Evolutionary conservation across 495 filamentous ascomycete genomes (phyloP), one percentile per base, ranked within the genome.

Genomic region (Podospora pseudoanserina): DNA sequence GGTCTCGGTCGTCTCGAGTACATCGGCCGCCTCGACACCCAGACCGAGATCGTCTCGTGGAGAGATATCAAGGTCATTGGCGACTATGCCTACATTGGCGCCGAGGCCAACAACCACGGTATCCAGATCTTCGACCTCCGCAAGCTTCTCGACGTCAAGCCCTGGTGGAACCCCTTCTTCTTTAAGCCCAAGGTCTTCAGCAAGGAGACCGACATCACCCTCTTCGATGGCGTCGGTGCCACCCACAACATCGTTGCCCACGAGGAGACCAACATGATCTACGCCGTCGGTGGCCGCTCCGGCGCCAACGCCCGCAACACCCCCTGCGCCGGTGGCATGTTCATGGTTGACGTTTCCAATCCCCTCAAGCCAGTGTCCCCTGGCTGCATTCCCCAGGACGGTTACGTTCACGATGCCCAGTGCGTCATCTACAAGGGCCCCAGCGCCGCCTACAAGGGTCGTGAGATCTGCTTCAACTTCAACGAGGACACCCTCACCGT

Each of bases 391-490:
- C 74, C 78, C 16, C 72, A 76, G 19, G 86, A 87, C 73, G 86
- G 86, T 67, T 88, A 88, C 70, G 85, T 87, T 26, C 86, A 88
- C 70, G 86, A 88, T 70, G 85, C 86, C 0, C 86, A 88, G 70
- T 88, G 86, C 69, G 72, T 89, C 23, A 73, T 83, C 65, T 89
- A 88, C 79, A 79, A 78, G 30, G 87, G 86, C 4, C 87, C 87
- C 16, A 81, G 85, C 72, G 76, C 75, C 63, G 79, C 79, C 68
- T 88, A 84, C 74, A 60, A 73, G 2, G 85, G 83, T 39, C 77
- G 76, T n/a, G 85, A 88, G 69, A 83, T 88, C 74, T 88, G 87
- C 79, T 88, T 85, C 73, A 82, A 80, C 44, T 89, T 84, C 75
- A 88, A 88, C 77, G 81, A 83, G 73, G 79, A 82, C 68, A 80